phyloP scores from a whole-genome alignment of 2,329 filamentous ascomycete genomes.

The Penicillium sp. region DNA sequence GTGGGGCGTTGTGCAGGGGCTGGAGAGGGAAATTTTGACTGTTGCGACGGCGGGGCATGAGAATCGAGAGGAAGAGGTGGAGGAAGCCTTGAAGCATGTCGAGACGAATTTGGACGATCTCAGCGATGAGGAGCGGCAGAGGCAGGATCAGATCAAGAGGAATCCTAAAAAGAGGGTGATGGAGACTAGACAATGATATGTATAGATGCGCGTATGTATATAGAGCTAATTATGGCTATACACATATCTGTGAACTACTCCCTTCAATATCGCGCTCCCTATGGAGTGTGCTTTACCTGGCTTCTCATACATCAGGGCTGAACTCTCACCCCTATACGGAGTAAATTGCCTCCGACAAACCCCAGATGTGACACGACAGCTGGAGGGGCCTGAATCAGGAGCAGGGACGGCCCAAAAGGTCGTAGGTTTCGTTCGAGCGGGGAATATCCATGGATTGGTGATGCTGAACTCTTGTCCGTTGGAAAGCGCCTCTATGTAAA shows the following conservation, averaged over 20 bases:
- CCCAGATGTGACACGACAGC: not conserved
- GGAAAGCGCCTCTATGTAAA: not conserved
- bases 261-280: not conserved
- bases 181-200: conserved; percentile 32
- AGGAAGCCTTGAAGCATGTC: conserved; percentile 31
- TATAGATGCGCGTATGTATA: not conserved
- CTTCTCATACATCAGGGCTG: not conserved
- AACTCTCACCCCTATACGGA: not conserved
- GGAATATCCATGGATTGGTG: not conserved
- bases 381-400: not conserved
- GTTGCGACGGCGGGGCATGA: conserved; percentile 84
- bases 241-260: not conserved
- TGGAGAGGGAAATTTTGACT: conserved; percentile 79
- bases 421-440: not conserved
- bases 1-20: conserved; percentile 72
- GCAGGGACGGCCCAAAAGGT: not conserved
- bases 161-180: conserved; percentile 56
- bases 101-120: conserved; percentile 46
- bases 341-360: not conserved
- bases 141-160: conserved; percentile 43
- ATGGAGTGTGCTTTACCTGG: not conserved
- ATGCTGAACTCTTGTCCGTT: not conserved
- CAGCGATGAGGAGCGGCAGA: conserved; percentile 42
- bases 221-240: not conserved
- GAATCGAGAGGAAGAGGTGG: conserved; percentile 38